Conservation (phyloP, 768 basidiomycete species). For the Pulveroboletus sp. region DNA sequence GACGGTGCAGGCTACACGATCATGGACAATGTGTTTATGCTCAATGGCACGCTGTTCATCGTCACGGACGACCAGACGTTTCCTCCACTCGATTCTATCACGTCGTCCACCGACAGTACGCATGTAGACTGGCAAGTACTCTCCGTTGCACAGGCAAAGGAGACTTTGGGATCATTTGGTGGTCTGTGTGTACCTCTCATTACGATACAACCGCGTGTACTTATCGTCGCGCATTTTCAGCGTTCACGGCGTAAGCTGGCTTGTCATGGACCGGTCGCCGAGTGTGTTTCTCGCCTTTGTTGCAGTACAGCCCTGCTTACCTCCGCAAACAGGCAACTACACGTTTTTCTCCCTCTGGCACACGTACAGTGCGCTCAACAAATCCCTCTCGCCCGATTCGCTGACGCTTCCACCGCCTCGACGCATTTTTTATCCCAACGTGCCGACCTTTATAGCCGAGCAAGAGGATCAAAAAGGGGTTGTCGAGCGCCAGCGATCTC, state of each 20-base stretch:
- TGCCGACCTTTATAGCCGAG: constrained; percentile 52
- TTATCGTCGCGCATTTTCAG: constrained; percentile 29
- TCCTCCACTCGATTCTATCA: constrained; percentile 51
- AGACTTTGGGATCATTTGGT: constrained; percentile 47
- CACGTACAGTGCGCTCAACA: constrained; percentile 62
- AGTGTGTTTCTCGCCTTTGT: constrained; percentile 36
- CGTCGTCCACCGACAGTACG: constrained; percentile 33
- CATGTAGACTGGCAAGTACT: constrained; percentile 58
- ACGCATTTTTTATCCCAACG: constrained; percentile 71
- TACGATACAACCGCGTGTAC: neutral
- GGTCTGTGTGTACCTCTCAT: constrained; percentile 40
- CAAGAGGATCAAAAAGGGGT: constrained; percentile 29
- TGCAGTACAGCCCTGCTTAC: neutral
- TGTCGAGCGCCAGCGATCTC: constrained; percentile 40
- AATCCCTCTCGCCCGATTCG: constrained; percentile 39
- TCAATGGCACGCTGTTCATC: constrained; percentile 67
- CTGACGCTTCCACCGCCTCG: constrained; percentile 59
- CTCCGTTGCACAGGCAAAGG: constrained; percentile 44
- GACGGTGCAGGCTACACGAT: constrained; percentile 66
- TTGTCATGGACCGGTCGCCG: constrained; percentile 49
- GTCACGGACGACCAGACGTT: constrained; percentile 64
- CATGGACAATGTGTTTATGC: constrained; percentile 75
- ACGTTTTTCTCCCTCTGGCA: constrained; percentile 77
- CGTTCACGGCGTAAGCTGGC: constrained; percentile 66
- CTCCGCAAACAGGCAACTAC: constrained; percentile 45